Conservation (phyloP, 176 grass and related monocot genomes). For the Ampelocalamus luodianensis region DNA sequence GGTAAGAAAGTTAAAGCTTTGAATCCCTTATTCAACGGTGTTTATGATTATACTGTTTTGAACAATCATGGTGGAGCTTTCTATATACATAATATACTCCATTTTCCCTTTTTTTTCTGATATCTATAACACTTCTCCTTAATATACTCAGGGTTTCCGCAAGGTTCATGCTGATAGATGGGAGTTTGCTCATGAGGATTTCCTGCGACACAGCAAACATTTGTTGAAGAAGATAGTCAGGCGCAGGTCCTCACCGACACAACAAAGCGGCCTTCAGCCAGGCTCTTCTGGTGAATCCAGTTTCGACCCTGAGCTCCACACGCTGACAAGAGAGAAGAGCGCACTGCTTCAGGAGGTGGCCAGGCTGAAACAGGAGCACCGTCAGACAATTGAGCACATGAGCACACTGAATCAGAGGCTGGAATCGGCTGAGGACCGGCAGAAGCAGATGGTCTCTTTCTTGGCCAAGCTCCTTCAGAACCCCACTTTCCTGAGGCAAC, state of each 20-base stretch:
- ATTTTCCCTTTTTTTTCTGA: not conserved
- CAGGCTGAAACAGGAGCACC: slow-evolving; percentile 72
- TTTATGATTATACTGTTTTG: slow-evolving; percentile 1
- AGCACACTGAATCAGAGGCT: slow-evolving; percentile 69
- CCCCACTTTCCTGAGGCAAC: slow-evolving; percentile 60
- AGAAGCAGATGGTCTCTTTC: slow-evolving; percentile 95
- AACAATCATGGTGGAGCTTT: not conserved
- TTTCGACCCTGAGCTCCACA: slow-evolving; percentile 65
- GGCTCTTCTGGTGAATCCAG: slow-evolving; percentile 49
- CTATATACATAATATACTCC: not conserved
- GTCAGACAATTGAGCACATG: slow-evolving; percentile 69
- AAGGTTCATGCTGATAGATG: slow-evolving; percentile 91
- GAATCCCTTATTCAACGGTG: not conserved
- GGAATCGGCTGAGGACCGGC: slow-evolving; percentile 67
- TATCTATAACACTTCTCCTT: slow-evolving; percentile 30
- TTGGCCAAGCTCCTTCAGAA: slow-evolving; percentile 75
- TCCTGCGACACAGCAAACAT: slow-evolving; percentile 68
- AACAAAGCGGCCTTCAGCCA: slow-evolving; percentile 58
- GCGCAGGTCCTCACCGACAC: slow-evolving; percentile 60
- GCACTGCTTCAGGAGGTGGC: slow-evolving; percentile 66
- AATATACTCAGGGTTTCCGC: slow-evolving; percentile 72
- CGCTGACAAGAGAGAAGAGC: slow-evolving; percentile 63
- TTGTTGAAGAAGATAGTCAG: slow-evolving; percentile 83
- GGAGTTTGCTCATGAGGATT: slow-evolving; percentile 94
- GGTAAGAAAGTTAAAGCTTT: too few relatives aligned